A percentile compares a stretch with the other conserved stretches of the same genome.
Evolutionary conservation across 2,329 filamentous ascomycete species (phyloP).

Genomic region (Hypoxylon sp.): DNA sequence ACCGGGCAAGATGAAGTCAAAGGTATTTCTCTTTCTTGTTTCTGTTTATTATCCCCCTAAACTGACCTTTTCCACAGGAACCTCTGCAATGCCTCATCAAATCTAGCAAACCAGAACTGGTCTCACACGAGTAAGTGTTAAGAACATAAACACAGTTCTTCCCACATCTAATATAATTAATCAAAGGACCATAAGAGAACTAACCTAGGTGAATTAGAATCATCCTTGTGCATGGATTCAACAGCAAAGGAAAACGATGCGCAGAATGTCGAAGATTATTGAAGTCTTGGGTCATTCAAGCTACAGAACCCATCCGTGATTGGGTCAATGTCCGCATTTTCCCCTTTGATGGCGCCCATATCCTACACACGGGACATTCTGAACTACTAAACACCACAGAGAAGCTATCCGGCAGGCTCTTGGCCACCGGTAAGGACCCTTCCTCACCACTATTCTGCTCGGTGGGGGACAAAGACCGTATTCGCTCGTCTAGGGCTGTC

Average conservation of each 20-base stretch:
- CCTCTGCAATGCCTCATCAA: conserved; percentile 5
- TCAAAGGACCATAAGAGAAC: neutral
- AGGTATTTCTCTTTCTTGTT: neutral
- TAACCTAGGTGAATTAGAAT: conserved; percentile 20
- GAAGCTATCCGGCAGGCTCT: conserved; percentile 5
- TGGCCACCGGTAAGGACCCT: neutral
- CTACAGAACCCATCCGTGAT: conserved; percentile 3
- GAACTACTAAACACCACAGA: conserved; percentile 1
- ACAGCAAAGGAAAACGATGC: neutral
- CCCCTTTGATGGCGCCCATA: conserved; percentile 15
- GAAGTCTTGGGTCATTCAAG: conserved; percentile 19
- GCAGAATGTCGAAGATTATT: conserved; percentile 16
- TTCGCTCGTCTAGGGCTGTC: conserved; percentile 12
- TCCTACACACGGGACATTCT: conserved; percentile 13
- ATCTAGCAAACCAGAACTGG: neutral
- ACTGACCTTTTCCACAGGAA: conserved; percentile 4
- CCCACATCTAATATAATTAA: neutral
- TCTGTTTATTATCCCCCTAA: neutral
- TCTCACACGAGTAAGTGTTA: conserved; percentile 33
- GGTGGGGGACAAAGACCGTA: neutral
- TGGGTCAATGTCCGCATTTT: conserved; percentile 29
- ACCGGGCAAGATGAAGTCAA: conserved; percentile 7
- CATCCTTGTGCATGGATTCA: conserved; percentile 37
- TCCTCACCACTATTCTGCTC: conserved; percentile 21
- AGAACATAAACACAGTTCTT: neutral